phyloP scores from a whole-genome alignment of 2,329 filamentous ascomycete genomes.

The Botrytis aclada region DNA sequence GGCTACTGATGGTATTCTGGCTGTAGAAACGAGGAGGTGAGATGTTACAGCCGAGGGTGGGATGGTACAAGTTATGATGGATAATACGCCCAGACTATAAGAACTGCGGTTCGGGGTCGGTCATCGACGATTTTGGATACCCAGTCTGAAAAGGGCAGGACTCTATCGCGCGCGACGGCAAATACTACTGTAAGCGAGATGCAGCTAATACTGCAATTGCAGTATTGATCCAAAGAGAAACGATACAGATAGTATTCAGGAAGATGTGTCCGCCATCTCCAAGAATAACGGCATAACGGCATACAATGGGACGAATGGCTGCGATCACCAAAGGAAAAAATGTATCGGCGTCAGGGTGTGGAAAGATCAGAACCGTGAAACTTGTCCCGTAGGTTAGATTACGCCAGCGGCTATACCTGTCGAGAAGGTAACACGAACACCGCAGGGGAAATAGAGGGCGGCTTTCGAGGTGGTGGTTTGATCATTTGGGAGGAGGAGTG shows the following conservation, averaged over 20 bases:
- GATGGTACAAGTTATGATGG: conserved; percentile 20
- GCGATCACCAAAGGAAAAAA: conserved; percentile 20
- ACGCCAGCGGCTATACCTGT: conserved; percentile 60
- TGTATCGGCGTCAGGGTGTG: conserved; percentile 20
- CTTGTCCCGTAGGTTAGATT: conserved; percentile 62
- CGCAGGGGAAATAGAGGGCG: conserved; percentile 59
- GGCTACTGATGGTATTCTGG: conserved; percentile 20
- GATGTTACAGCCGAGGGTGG: conserved; percentile 22
- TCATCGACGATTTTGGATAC: conserved; percentile 17
- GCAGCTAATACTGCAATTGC: conserved; percentile 23
- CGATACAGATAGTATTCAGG: conserved; percentile 19
- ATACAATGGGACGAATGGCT: conserved; percentile 24
- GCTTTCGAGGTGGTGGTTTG: conserved; percentile 28
- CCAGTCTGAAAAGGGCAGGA: conserved; percentile 19
- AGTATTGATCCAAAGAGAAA: conserved; percentile 22
- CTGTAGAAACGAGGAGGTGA: conserved; percentile 17
- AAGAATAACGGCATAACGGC: conserved; percentile 21
- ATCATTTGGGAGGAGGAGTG: not conserved
- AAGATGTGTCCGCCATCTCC: conserved; percentile 21
- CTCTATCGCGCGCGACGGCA: conserved; percentile 22
- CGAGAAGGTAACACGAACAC: conserved; percentile 57
- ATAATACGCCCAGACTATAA: conserved; percentile 17
- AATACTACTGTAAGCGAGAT: conserved; percentile 24
- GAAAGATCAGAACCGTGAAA: conserved; percentile 42
- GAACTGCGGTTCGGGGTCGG: conserved; percentile 23